These are phyloP conservation scores for Schizophyllum amplum DNA, from an alignment of 1,284 basidiomycete genomes.

Conservation along the genomic window DNA sequence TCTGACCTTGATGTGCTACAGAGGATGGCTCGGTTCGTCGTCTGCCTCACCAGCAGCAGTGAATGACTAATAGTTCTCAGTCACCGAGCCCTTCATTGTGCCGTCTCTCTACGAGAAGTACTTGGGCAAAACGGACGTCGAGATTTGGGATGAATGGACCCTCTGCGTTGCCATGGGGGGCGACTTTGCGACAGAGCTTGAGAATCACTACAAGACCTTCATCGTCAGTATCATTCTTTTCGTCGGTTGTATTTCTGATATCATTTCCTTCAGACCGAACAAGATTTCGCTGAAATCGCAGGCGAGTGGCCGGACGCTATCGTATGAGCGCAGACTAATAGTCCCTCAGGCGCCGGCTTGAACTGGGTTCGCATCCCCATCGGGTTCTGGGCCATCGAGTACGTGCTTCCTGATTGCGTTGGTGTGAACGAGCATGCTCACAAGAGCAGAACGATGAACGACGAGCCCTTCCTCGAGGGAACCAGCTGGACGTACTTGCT, in stretches of 20 bases:
- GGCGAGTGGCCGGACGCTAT: not conserved
- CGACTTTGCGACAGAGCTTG: conserved; percentile 56
- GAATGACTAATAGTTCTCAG: too few relatives aligned
- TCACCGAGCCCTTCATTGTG: conserved; percentile 43
- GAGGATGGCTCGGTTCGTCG: conserved; percentile 84
- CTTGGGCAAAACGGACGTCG: conserved; percentile 40
- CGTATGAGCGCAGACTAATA: not conserved
- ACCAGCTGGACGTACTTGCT: conserved; percentile 53
- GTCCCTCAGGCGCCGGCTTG: conserved; percentile 57
- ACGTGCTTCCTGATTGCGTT: conserved; percentile 2
- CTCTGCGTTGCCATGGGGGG: conserved; percentile 48
- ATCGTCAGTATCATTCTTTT: conserved; percentile 50
- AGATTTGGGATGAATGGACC: conserved; percentile 84
- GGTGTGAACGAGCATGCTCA: not conserved
- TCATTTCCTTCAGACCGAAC: conserved; percentile 54
- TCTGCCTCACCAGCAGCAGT: conserved; percentile 75
- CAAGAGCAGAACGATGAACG: conserved; percentile 27
- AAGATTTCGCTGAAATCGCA: conserved; percentile 72
- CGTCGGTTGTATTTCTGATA: conserved; percentile 81
- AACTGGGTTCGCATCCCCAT: conserved; percentile 78
- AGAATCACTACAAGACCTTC: conserved; percentile 85
- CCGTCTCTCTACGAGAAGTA: conserved; percentile 82
- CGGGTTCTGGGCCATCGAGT: conserved; percentile 61
- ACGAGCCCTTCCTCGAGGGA: conserved; percentile 51
- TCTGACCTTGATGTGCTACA: conserved; percentile 50